A percentile compares a stretch with the other conserved stretches of the same genome.
phyloP scores from a whole-genome alignment of 306 rosid species.

The Ceratonia siliqua region DNA sequence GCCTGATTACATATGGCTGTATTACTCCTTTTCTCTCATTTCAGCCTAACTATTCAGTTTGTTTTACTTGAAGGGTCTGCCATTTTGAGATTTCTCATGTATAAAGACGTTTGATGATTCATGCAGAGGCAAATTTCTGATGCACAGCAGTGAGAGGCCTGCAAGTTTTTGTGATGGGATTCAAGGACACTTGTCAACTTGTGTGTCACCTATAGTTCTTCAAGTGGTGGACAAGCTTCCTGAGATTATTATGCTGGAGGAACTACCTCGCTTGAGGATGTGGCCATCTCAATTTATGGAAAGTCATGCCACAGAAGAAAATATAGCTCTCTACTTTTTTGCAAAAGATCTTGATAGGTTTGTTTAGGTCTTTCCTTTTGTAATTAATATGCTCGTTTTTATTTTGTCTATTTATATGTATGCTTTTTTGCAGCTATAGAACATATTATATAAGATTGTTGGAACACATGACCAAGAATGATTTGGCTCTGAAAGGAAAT shows the following conservation, averaged over 20 bases:
- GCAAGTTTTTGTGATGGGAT: slow-evolving; percentile 8
- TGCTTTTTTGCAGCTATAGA: slow-evolving; percentile 21
- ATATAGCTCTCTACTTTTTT: slow-evolving; percentile 37
- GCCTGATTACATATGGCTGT: slow-evolving; percentile 37
- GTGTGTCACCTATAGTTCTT: slow-evolving; percentile 25
- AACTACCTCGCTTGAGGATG: slow-evolving; percentile 35
- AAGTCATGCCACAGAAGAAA: slow-evolving; percentile 28
- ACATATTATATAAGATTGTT: slow-evolving; percentile 29
- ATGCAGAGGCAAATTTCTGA: slow-evolving; percentile 37
- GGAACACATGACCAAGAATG: slow-evolving; percentile 31
- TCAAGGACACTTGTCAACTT: slow-evolving; percentile 34
- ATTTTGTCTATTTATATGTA: background rate
- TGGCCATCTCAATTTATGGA: slow-evolving; percentile 36
- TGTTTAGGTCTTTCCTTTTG: background rate
- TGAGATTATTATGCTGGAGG: slow-evolving; percentile 18
- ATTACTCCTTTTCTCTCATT: slow-evolving; percentile 16
- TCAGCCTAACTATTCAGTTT: background rate
- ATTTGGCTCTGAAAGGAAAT: slow-evolving; percentile 42
- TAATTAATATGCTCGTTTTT: background rate
- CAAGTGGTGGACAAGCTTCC: slow-evolving; percentile 31
- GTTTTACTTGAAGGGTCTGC: background rate
- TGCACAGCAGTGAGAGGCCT: background rate
- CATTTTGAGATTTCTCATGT: background rate
- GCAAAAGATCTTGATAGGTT: slow-evolving; percentile 29
- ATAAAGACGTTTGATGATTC: background rate